phyloP scores from a whole-genome alignment of 306 rosid species.

The Styphnolobium japonicum region DNA sequence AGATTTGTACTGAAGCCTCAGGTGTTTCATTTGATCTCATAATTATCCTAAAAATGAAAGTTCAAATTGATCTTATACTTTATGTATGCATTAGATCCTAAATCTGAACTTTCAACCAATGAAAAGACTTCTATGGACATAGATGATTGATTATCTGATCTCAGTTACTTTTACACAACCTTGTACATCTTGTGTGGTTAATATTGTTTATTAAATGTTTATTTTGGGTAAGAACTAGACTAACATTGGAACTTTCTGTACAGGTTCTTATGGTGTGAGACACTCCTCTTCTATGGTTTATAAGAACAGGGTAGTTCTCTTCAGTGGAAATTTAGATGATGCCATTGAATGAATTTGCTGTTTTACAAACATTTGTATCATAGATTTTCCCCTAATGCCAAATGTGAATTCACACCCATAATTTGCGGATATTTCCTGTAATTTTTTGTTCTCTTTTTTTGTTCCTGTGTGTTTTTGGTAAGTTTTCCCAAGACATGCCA shows the following conservation, averaged over 20 bases:
- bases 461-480: background rate
- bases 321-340: conserved; percentile 11
- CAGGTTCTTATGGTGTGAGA: conserved; percentile 34
- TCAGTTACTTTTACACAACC: background rate
- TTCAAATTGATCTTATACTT: background rate
- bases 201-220: background rate
- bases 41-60: background rate
- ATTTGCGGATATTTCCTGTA: conserved; percentile 4
- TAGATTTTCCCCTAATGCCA: conserved; percentile 22
- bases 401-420: conserved; percentile 20
- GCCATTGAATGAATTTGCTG: conserved; percentile 10
- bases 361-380: conserved; percentile 21
- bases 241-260: conserved; percentile 31
- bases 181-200: background rate
- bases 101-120: background rate
- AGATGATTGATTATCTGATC: background rate
- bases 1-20: background rate
- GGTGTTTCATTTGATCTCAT: background rate
- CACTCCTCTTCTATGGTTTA: conserved; percentile 20
- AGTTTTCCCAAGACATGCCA: conserved; percentile 51
- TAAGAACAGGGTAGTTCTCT: conserved; percentile 4
- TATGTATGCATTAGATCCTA: background rate
- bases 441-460: background rate
- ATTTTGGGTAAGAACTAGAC: conserved; percentile 26
- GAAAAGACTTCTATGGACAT: background rate